Base-by-base conservation (phyloP, 352 stramenopile genomes). In the Globisporangium irregulare region DNA sequence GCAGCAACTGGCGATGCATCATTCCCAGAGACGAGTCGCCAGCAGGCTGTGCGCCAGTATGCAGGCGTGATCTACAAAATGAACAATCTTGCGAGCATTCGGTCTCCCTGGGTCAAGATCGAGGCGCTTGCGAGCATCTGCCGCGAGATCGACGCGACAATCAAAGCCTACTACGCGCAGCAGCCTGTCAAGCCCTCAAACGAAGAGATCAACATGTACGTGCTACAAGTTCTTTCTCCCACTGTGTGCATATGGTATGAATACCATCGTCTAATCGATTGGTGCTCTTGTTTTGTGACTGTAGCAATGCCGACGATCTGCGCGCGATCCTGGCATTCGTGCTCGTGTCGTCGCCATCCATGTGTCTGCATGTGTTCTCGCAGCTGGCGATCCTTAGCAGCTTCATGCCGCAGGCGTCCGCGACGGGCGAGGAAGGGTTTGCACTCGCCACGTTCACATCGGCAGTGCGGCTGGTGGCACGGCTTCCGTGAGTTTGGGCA, bases 371-470 rank as follows among this genome's bases (percentile, higher is more conserved):
- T 55, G 54, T 82, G 25, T 84, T 80, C 61, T 87, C 84, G 9
- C 84, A 91, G 55, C 69, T 93, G 9, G 81, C 76, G 34, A 67
- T 93, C 22, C 64, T 93, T 1, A 77, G 82, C 15, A 81, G 82
- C 67, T 90, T 84, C 63, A 72, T 79, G 55, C 71, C 80, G 34
- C 60, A 68, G 57, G 67, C 54, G 57, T 70, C 61, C n/a, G 60
- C 51, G 10, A 71, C 69, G 15, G 77, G 82, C 6, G 77, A 78
- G 36, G 71, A 82, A 29, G 79, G 80, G 0, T 91, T 89, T 59
- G 82, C 80, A 0, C 62, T 91, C 62, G 79, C 82, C n/a, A 82
- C 77, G 41, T 74, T 81, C 32, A 80, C 62, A 41, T 68, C 75
- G 1, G 77, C 82, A 9, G 76, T 89, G 18, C 81, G 68, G 27